Conservation (phyloP, 495 filamentous ascomycete species). For the Lasiosphaeris hirsuta region DNA sequence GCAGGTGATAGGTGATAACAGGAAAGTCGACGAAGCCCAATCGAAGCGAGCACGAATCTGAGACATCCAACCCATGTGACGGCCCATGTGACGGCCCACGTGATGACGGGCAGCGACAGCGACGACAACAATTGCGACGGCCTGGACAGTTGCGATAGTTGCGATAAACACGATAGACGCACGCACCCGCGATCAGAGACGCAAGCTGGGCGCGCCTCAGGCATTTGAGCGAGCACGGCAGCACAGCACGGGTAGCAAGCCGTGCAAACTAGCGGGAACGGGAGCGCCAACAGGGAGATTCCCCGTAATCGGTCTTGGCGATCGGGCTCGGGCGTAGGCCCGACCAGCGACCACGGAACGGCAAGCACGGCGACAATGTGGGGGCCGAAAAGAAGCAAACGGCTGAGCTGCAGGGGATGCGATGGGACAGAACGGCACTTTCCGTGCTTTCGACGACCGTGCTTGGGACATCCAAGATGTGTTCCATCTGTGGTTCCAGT, state of each 20-base stretch:
- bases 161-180: not conserved
- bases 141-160: no score
- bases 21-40: not conserved
- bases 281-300: not conserved
- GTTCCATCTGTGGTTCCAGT: conserved; percentile 1
- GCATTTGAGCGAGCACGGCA: no score
- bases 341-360: conserved; percentile 9
- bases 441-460: conserved; percentile 5
- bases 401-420: not conserved
- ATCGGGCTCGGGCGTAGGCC: conserved; percentile 7
- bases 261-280: not conserved
- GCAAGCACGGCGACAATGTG: not conserved
- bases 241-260: not conserved
- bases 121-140: not conserved
- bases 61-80: not conserved
- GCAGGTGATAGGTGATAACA: conserved; percentile 6
- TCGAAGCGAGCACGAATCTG: not conserved
- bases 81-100: conserved; percentile 7
- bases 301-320: not conserved
- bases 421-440: not conserved
- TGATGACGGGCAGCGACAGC: not conserved
- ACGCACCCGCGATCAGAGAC: no score
- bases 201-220: not conserved
- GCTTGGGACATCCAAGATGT: not conserved
- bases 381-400: not conserved